phyloP scores from a whole-genome alignment of 768 basidiomycete species.

The Boletus fagicola region DNA sequence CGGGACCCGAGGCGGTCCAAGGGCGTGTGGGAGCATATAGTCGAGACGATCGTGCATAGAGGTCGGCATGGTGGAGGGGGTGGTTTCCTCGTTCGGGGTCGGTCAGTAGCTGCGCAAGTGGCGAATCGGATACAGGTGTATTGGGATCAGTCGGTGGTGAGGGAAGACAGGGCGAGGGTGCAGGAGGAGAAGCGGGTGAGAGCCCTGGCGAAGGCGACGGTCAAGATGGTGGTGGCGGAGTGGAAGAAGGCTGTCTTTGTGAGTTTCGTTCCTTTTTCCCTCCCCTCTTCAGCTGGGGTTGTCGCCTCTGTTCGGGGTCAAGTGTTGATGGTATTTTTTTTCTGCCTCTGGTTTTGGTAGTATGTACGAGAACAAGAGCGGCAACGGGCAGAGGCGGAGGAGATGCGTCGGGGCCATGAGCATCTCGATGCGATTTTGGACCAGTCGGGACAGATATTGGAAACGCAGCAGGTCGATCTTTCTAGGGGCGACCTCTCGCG shows the following conservation, averaged over 20 bases:
- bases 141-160: constrained; percentile 68
- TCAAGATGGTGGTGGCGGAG: constrained; percentile 66
- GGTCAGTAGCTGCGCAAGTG: constrained; percentile 50
- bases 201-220: constrained; percentile 66
- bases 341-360: constrained; percentile 35
- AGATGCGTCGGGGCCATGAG: constrained; percentile 72
- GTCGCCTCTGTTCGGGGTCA: neutral
- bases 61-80: constrained; percentile 17
- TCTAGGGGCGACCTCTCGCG: constrained; percentile 45
- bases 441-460: constrained; percentile 82
- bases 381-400: constrained; percentile 66
- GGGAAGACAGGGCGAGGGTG: constrained; percentile 54
- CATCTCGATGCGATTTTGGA: constrained; percentile 90
- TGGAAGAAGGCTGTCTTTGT: constrained; percentile 91
- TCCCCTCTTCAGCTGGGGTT: neutral
- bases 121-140: constrained; percentile 67
- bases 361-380: constrained; percentile 73
- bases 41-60: constrained; percentile 43
- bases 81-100: constrained; percentile 30
- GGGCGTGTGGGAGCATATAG: constrained; percentile 61
- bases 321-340: neutral
- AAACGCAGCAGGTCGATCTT: constrained; percentile 77
- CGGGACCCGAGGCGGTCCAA: constrained; percentile 27
- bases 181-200: constrained; percentile 69
- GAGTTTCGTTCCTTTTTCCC: constrained; percentile 35